A percentile compares a stretch with the other conserved stretches of the same genome.
phyloP scores from a whole-genome alignment of 768 basidiomycete genomes.

The Suillus alpinus region DNA sequence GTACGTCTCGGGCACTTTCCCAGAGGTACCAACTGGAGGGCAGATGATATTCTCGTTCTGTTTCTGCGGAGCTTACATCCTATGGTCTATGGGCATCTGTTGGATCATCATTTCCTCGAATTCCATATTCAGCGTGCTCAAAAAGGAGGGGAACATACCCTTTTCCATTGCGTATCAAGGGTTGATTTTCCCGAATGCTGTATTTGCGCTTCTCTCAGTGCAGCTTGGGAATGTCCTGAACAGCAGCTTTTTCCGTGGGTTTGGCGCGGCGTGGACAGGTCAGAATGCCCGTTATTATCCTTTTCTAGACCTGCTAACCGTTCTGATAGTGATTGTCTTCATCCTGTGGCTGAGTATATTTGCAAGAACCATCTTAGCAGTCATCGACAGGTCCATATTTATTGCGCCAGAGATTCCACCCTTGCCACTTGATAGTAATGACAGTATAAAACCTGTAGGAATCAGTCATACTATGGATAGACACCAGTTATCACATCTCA shows the following conservation, averaged over 20 bases:
- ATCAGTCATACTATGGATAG: background rate
- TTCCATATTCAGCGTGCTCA: conserved; percentile 35
- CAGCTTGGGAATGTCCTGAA: conserved; percentile 49
- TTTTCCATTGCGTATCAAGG: conserved; percentile 55
- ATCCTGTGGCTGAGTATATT: conserved; percentile 41
- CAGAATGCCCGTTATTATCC: background rate
- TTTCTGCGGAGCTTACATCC: conserved; percentile 43
- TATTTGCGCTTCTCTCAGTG: conserved; percentile 48
- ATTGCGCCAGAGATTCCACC: conserved; percentile 37
- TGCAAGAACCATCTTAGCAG: conserved; percentile 41
- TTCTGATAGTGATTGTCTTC: conserved; percentile 36
- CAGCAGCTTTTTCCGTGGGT: conserved; percentile 47
- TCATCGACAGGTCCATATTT: conserved; percentile 48
- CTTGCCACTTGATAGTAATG: background rate
- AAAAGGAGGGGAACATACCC: conserved; percentile 29
- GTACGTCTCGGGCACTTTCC: conserved; percentile 29
- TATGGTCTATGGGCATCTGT: conserved; percentile 56
- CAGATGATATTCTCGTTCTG: conserved; percentile 42
- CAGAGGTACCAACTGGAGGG: conserved; percentile 33
- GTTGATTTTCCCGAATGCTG: conserved; percentile 54
- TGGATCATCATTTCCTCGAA: conserved; percentile 47
- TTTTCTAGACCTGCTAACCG: background rate
- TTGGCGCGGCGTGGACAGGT: conserved; percentile 56
- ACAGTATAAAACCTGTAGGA: background rate
- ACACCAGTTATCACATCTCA: background rate